A percentile compares a stretch with the other conserved stretches of the same genome.
phyloP scores from a whole-genome alignment of 805 yeast genomes.

The Metschnikowia colocasiae region DNA sequence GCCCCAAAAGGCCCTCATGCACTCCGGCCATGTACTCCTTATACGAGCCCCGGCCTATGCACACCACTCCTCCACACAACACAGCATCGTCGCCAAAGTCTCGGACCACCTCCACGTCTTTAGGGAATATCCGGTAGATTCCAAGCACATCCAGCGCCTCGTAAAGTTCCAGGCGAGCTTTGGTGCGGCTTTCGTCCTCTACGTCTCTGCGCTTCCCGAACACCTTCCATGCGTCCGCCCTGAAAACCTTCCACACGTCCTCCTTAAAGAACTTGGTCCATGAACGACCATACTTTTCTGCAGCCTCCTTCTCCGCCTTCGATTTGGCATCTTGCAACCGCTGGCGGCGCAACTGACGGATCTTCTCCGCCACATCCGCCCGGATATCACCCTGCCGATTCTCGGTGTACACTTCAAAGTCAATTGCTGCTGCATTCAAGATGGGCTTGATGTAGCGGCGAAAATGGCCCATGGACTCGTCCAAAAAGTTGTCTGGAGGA shows the following conservation, averaged over 20 bases:
- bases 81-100: constrained; percentile 41
- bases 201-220: constrained; percentile 8
- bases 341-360: constrained; percentile 62
- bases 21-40: constrained; percentile 88
- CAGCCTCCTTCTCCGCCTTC: constrained; percentile 3
- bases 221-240: constrained; percentile 11
- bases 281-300: constrained; percentile 19
- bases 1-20: constrained; percentile 94
- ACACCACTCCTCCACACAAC: constrained; percentile 76
- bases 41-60: constrained; percentile 93
- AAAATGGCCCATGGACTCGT: constrained; percentile 67
- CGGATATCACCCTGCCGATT: constrained; percentile 89
- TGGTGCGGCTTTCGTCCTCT: not conserved
- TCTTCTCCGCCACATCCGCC: constrained; percentile 71
- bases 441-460: constrained; percentile 82
- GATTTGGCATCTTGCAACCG: constrained; percentile 12
- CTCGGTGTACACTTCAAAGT: constrained; percentile 73
- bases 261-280: constrained; percentile 28
- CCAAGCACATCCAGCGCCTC: constrained; percentile 52
- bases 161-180: constrained; percentile 36
- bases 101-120: constrained; percentile 32
- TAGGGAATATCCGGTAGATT: constrained; percentile 38
- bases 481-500: constrained; percentile 91
- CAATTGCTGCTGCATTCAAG: constrained; percentile 77
- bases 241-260: constrained; percentile 14